Conservation (phyloP, 2,329 filamentous ascomycete genomes). For the Penicillium sclerotiorum region DNA sequence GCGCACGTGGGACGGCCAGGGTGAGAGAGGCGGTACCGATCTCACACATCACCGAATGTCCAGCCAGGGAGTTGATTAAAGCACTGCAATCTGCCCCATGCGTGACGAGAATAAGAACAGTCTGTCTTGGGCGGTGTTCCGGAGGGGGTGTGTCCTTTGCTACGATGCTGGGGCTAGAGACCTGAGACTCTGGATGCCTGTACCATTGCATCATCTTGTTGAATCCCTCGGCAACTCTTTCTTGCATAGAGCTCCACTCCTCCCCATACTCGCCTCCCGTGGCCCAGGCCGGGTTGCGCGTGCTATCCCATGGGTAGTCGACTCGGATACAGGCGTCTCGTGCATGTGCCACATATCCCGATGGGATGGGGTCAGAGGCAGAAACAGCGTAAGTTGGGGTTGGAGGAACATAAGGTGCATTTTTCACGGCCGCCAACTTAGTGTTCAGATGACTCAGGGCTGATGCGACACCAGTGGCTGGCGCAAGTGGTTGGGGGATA, state of each 20-base stretch:
- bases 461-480: conserved; percentile 20
- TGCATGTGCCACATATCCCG: conserved; percentile 87
- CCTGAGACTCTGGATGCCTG: conserved; percentile 46
- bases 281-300: conserved; percentile 78
- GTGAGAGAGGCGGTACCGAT: conserved; percentile 89
- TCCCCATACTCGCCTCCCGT: conserved; percentile 86
- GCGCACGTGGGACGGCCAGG: conserved; percentile 70
- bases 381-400: conserved; percentile 83
- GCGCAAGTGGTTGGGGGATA: conserved; percentile 32
- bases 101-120: conserved; percentile 84
- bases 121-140: conserved; percentile 67
- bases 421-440: conserved; percentile 30
- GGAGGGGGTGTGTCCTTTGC: conserved; percentile 1
- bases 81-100: conserved; percentile 97
- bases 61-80: conserved; percentile 85
- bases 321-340: conserved; percentile 81
- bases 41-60: conserved; percentile 87
- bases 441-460: conserved; percentile 37
- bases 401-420: conserved; percentile 69
- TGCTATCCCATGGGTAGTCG: conserved; percentile 97
- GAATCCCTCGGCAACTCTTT: conserved; percentile 78
- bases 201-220: conserved; percentile 86
- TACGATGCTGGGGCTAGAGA: conserved; percentile 11
- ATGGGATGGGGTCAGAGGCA: conserved; percentile 75
- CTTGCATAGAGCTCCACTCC: conserved; percentile 96